phyloP scores from a whole-genome alignment of 345 rosid species.

The Gossypium sturtianum region DNA sequence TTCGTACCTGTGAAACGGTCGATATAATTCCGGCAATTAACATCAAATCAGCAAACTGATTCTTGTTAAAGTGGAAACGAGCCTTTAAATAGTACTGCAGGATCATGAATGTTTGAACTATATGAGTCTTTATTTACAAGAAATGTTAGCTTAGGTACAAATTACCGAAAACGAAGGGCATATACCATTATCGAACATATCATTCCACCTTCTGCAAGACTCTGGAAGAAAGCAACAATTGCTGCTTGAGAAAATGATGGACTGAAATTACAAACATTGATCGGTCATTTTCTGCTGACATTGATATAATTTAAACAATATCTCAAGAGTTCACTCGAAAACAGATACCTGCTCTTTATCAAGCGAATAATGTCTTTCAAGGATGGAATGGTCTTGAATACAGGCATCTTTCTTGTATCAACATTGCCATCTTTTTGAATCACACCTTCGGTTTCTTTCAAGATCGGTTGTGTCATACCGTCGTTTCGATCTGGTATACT shows the following conservation, averaged over 20 bases:
- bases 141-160: neutral
- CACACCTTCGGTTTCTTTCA: slow-evolving; percentile 27
- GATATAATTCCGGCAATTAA: slow-evolving; percentile 45
- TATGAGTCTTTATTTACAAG: neutral
- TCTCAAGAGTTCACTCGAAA: neutral
- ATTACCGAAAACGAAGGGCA: neutral
- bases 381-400: slow-evolving; percentile 53
- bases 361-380: slow-evolving; percentile 42
- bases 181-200: slow-evolving; percentile 56
- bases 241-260: slow-evolving; percentile 60
- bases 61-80: slow-evolving; percentile 74
- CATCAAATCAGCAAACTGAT: slow-evolving; percentile 73
- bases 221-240: slow-evolving; percentile 64
- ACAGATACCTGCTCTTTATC: slow-evolving; percentile 46
- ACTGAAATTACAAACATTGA: slow-evolving; percentile 34
- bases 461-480: slow-evolving; percentile 39
- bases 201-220: slow-evolving; percentile 62
- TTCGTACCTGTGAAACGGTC: slow-evolving; percentile 55
- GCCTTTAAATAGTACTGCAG: slow-evolving; percentile 87
- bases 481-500: slow-evolving; percentile 17
- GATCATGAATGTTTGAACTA: neutral
- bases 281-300: neutral
- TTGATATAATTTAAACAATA: too few species aligned
- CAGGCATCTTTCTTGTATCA: neutral
- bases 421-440: slow-evolving; percentile 17